These are phyloP conservation scores for Chytridiales sp. DNA, from an alignment of 371 early-diverging fungal species.

Conservation along the genomic window DNA sequence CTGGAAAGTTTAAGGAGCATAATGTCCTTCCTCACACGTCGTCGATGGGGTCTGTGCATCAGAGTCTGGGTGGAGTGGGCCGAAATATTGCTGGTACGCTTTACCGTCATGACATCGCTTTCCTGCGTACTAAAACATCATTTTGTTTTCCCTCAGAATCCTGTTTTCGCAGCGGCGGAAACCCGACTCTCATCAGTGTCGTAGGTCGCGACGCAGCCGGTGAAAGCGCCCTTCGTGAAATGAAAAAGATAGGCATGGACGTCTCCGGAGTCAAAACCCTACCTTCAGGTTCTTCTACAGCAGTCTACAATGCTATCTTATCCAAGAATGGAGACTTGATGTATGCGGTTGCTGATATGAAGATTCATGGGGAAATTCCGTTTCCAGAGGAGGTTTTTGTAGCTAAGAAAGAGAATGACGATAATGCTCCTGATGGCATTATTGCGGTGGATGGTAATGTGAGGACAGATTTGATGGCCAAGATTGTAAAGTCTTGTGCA, in stretches of 20 bases:
- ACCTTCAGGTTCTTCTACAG: conserved; percentile 12
- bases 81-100: conserved; percentile 86
- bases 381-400: no score
- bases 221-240: conserved; percentile 48
- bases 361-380: conserved; percentile 53
- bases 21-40: conserved; percentile 58
- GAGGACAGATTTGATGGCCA: conserved; percentile 41
- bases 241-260: conserved; percentile 58
- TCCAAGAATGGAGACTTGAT: conserved; percentile 67
- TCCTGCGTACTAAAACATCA: no score
- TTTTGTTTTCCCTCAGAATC: no score
- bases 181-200: conserved; percentile 61
- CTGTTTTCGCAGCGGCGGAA: conserved; percentile 62
- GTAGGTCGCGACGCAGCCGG: conserved; percentile 76
- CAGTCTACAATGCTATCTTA: conserved; percentile 78
- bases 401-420: no score
- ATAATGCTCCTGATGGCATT: no score
- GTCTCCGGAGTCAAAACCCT: conserved; percentile 33
- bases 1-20: conserved; percentile 22
- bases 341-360: conserved; percentile 88
- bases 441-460: conserved; percentile 68
- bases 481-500: conserved; percentile 43
- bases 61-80: conserved; percentile 85
- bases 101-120: no score
- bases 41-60: conserved; percentile 65